Base-by-base conservation (phyloP, 2,329 filamentous ascomycete genomes). In the Venturia aucupariae region DNA sequence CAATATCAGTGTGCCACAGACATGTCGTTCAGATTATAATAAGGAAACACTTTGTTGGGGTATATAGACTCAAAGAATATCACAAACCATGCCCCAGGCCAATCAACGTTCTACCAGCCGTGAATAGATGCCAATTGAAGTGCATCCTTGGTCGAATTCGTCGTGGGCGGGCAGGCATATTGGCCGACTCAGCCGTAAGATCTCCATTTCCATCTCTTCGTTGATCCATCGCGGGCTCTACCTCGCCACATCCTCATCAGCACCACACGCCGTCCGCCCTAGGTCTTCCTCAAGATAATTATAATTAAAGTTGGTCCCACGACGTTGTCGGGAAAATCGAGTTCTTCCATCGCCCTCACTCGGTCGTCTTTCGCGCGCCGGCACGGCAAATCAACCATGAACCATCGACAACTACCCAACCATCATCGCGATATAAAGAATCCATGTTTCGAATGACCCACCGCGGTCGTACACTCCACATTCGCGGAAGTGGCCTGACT, bases 21-120 rank as follows among this genome's bases (percentile, higher is more conserved):
- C 46, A 51, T 51, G 46, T 51, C 15, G 11, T 27, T 15, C 46
- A 57, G 27, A 2, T 15, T n/a, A 22, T 2, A n/a, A 11, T 2
- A 35, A 57, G 19, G 30, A 35, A 57, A 57, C 5, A 38, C 27
- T 57, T 35, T 35, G 27, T 15, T 4, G 15, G 51, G 51, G 51
- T 57, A 57, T 57, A 57, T 57, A 57, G 51, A 35, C 51, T 57
- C 51, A n/a, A 35, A 57, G 30, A 57, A 30, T n/a, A 30, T 35
- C 27, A 57, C 51, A 57, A 57, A 57, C 51, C 51, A 57, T 35
- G 51, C 17, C 27, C 27, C 27, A 35, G 3, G 15, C 27, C 13
- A 27, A 35, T 55, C n/a, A 55, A n/a, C 17, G 10, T 55, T 32
- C 27, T 55, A 8, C 51, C 51, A 55, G 51, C 30, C 30, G 6